Evolutionary conservation across 768 basidiomycete species (phyloP), one percentile per base, ranked within the genome.

Genomic region (Pholiota microspora): DNA sequence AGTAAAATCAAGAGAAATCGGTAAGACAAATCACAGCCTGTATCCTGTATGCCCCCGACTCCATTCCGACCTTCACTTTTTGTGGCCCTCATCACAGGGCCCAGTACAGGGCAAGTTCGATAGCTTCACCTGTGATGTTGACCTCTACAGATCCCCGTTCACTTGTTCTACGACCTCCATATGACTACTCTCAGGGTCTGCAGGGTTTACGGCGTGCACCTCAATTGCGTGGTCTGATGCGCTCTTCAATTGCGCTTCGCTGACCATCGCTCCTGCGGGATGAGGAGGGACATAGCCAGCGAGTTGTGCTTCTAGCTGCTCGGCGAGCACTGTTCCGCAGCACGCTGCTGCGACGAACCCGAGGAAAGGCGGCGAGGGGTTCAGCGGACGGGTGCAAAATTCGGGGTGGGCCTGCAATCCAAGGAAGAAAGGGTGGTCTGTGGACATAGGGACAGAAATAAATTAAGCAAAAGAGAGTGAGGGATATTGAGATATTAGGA

Each of bases 331-430:
- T 9, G 62, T 49, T 7, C 58, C 38, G 2, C 76, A 72, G 9
- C 77, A 74, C 0, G 97, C 75, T 1, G 97, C 94, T 4, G 96
- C 85, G 45, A 99, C 81, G 68, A 99, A 89, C 12, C 97, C 97
- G 50, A 99, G 86, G 85, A 98, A 98, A 0, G 94, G 88, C 0
- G 97, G 97, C 0, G 94, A 97, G 1, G 97, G 97, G 73, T 99
- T 98, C 38, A 99, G 77, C 1, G 97, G 97, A 25, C 97, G 86
- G 21, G 97, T 95, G 76, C 96, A 98, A 75, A 99, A 95, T 71
- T 99, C 97, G 0, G 97, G 97, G 65, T 99, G 97, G 0, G 97
- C 92, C 74, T 99, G 97, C 40, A 99, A 77, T 21, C 85, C 97
- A 40, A 96, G 74, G 67, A 95, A 98, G 78, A 84, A 99, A 2